Evolutionary conservation across 2,329 filamentous ascomycete genomes (phyloP).

Genomic region (Ophiobolus disseminans): DNA sequence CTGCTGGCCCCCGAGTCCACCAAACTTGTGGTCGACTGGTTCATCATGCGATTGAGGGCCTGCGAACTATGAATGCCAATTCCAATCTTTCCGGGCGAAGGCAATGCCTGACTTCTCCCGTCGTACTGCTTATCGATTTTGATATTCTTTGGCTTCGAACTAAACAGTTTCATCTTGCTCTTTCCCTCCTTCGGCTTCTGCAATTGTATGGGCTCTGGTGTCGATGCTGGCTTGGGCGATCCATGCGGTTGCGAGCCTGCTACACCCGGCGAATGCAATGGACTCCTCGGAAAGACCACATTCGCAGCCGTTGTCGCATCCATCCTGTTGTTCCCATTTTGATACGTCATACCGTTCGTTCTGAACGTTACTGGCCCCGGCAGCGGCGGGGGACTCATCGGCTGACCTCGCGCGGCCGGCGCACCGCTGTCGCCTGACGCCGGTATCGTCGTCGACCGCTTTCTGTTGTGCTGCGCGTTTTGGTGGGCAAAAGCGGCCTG

Average conservation of each 20-base stretch:
- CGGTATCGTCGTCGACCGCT: slow-evolving; percentile 77
- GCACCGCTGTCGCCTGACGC: slow-evolving; percentile 53
- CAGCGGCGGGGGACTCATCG: slow-evolving; percentile 65
- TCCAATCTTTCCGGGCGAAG: slow-evolving; percentile 71
- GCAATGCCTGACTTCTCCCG: slow-evolving; percentile 69
- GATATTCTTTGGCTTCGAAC: slow-evolving; percentile 74
- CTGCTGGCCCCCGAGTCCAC: slow-evolving; percentile 65
- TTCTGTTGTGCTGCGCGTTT: slow-evolving; percentile 62
- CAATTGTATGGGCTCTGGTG: slow-evolving; percentile 58
- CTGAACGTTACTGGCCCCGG: slow-evolving; percentile 48
- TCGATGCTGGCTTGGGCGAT: slow-evolving; percentile 42
- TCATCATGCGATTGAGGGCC: slow-evolving; percentile 68
- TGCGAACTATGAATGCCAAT: slow-evolving; percentile 69
- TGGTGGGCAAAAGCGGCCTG: slow-evolving; percentile 77
- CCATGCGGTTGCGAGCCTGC: slow-evolving; percentile 33
- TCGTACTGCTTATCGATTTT: slow-evolving; percentile 68
- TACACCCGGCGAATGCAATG: slow-evolving; percentile 53
- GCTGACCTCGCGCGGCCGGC: slow-evolving; percentile 45
- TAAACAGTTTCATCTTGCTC: slow-evolving; percentile 83
- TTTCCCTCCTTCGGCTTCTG: slow-evolving; percentile 69
- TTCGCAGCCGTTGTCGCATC: slow-evolving; percentile 76
- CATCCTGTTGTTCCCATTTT: slow-evolving; percentile 67
- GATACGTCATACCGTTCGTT: slow-evolving; percentile 57
- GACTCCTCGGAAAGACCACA: slow-evolving; percentile 73
- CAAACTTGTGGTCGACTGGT: slow-evolving; percentile 73